Base-by-base conservation (phyloP, 495 filamentous ascomycete genomes). In the Penicillium atrosanguineum region DNA sequence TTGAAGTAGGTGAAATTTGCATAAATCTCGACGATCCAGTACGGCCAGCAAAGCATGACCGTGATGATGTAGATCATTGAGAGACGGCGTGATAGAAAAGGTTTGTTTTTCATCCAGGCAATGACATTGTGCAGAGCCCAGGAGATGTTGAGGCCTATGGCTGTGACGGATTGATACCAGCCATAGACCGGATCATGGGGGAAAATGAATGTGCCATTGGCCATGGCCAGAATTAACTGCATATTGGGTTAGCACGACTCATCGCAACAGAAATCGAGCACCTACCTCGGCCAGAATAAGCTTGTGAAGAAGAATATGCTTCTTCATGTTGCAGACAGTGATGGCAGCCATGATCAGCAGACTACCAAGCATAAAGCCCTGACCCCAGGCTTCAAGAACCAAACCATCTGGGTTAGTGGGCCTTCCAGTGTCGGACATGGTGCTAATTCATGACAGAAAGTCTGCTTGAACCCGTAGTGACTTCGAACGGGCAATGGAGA, bases 1-100 rank as follows among this genome's bases (percentile, higher is more conserved):
- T 78, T 78, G 55, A 77, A 77, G 47, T 69, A 78, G 11, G 70
- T 65, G 50, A 78, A 79, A 28, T 79, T 76, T 6, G 71, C 74
- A 49, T 76, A 77, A 9, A 77, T 79, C 58, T 79, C 75, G 0
- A 78, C 41, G 16, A 74, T 57, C 75, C 74, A 78, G 47, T 77
- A 77, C 6, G 72, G 76, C 63, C 68, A 70, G 21, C 57, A 70
- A 16, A 79, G 61, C 1, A 67, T 25, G 5, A 78, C 64, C 2
- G 75, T 78, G 37, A 56, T 43, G 29, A 78, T 73, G 49, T 75
- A 79, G 45, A 73, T 51, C 5, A 57, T 29, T 3, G 70, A 74
- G 19, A 70, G 63, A 7, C 55, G 52, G 0, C 60, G 63, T 0
- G 65, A 68, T 7, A 79, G 54, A 31, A 79, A 79, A 0, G 76